A percentile compares a stretch with the other conserved stretches of the same genome.
phyloP scores from a whole-genome alignment of 495 filamentous ascomycete species.

The Delitschia confertaspora region DNA sequence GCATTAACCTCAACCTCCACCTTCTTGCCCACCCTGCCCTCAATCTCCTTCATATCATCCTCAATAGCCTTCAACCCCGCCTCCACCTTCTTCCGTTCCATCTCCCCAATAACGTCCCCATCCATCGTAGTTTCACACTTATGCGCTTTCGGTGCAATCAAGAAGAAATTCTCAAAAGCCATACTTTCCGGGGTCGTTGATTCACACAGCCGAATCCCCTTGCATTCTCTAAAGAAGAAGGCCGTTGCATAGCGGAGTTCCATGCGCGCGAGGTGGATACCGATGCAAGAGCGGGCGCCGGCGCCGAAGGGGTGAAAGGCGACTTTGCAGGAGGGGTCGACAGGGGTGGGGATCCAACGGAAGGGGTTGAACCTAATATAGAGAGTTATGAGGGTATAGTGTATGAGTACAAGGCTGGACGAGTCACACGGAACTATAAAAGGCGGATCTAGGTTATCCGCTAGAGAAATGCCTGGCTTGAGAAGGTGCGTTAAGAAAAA shows the following conservation, averaged over 20 bases:
- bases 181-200: constrained; percentile 18
- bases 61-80: no score
- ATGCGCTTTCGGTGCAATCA: constrained; percentile 24
- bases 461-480: no score
- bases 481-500: background rate
- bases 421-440: no score
- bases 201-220: background rate
- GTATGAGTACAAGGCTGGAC: no score
- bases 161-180: constrained; percentile 23
- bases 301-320: constrained; percentile 47
- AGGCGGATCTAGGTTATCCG: no score
- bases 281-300: constrained; percentile 36
- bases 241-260: constrained; percentile 13
- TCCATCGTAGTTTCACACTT: constrained; percentile 11
- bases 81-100: no score
- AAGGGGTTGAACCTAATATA: constrained; percentile 36
- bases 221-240: constrained; percentile 12
- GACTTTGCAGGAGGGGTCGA: constrained; percentile 41
- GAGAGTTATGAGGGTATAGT: no score
- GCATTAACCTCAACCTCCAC: no score
- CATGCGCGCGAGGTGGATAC: constrained; percentile 18
- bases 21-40: no score
- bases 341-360: constrained; percentile 39
- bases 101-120: no score
- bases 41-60: no score